A percentile compares a stretch with the other conserved stretches of the same genome.
Evolutionary conservation across 208 protist genomes (phyloP).

Genomic region (Trypanosoma boissoni): DNA sequence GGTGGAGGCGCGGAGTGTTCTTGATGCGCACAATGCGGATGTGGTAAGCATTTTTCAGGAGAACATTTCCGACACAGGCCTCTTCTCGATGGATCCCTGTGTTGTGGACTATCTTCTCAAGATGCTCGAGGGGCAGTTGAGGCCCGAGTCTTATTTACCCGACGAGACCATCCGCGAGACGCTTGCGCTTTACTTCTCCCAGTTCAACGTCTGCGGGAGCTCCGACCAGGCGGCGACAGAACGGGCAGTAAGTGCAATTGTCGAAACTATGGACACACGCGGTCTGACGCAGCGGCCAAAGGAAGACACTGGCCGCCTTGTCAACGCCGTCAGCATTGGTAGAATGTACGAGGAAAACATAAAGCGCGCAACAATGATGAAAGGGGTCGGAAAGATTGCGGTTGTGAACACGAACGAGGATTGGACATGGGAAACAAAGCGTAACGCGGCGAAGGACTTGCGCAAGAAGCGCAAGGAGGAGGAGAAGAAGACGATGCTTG

Average conservation of each 20-base stretch:
- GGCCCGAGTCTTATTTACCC: constrained; percentile 71
- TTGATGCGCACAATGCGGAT: constrained; percentile 45
- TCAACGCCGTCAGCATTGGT: constrained; percentile 81
- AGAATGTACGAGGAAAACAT: constrained; percentile 88
- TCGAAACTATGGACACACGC: constrained; percentile 45
- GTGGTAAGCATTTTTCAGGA: constrained; percentile 67
- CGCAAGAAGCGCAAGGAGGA: constrained; percentile 88
- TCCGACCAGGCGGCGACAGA: constrained; percentile 26
- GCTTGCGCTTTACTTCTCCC: constrained; percentile 67
- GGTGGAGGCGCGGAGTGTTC: constrained; percentile 46
- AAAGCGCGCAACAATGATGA: constrained; percentile 80
- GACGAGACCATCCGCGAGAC: constrained; percentile 75
- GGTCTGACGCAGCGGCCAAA: constrained; percentile 69
- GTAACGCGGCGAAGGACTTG: constrained; percentile 82
- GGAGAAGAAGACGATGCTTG: constrained; percentile 86
- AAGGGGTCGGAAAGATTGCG: constrained; percentile 72
- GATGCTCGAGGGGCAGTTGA: constrained; percentile 86
- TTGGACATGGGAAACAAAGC: constrained; percentile 88
- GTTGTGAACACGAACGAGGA: constrained; percentile 88
- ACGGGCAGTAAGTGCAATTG: constrained; percentile 41
- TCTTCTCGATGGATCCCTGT: constrained; percentile 71
- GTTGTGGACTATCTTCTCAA: constrained; percentile 81
- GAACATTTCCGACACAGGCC: constrained; percentile 60
- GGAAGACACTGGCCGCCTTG: constrained; percentile 61
- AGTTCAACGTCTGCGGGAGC: constrained; percentile 64